Percentiles rank a stretch among this genome's conserved stretches.
Evolutionary conservation across 345 rosid genomes (phyloP).

Genomic region (Melaleuca quinquenervia): DNA sequence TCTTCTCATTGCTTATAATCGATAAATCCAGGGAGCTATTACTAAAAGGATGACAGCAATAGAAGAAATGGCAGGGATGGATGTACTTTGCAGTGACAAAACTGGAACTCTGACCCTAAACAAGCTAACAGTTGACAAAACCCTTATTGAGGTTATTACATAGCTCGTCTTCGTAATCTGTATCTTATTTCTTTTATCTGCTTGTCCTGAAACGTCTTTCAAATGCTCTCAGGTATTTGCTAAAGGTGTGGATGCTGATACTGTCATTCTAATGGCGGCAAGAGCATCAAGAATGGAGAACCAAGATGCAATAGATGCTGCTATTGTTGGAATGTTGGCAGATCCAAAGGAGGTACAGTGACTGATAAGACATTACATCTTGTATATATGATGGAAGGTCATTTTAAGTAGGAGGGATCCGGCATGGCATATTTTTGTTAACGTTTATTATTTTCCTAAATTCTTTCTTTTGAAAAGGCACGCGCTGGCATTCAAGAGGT

Average conservation of each 20-base stretch:
- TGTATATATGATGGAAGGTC: background rate
- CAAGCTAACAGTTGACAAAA: slow-evolving; percentile 51
- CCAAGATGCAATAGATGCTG: slow-evolving; percentile 60
- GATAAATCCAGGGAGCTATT: slow-evolving; percentile 45
- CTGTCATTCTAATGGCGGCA: slow-evolving; percentile 54
- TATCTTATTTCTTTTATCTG: background rate
- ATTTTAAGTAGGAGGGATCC: background rate
- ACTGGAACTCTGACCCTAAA: slow-evolving; percentile 62
- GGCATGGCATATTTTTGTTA: background rate
- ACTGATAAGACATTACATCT: background rate
- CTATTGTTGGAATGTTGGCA: slow-evolving; percentile 52
- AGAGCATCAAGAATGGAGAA: slow-evolving; percentile 54
- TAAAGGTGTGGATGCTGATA: slow-evolving; percentile 35
- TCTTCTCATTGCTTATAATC: background rate
- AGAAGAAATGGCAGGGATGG: slow-evolving; percentile 78
- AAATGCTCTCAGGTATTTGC: slow-evolving; percentile 23
- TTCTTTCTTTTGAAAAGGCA: slow-evolving; percentile 22
- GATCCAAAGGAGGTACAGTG: slow-evolving; percentile 55
- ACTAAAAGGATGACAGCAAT: slow-evolving; percentile 73
- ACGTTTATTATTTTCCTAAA: background rate
- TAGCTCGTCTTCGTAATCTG: background rate
- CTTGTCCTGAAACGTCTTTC: background rate
- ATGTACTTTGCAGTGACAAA: slow-evolving; percentile 61
- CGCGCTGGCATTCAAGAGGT: slow-evolving; percentile 50
- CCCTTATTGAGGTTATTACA: slow-evolving; percentile 40